A percentile compares a stretch with the other conserved stretches of the same genome.
These are phyloP conservation scores for Moricandia arvensis DNA, from an alignment of 345 rosid species.

Conservation along the genomic window DNA sequence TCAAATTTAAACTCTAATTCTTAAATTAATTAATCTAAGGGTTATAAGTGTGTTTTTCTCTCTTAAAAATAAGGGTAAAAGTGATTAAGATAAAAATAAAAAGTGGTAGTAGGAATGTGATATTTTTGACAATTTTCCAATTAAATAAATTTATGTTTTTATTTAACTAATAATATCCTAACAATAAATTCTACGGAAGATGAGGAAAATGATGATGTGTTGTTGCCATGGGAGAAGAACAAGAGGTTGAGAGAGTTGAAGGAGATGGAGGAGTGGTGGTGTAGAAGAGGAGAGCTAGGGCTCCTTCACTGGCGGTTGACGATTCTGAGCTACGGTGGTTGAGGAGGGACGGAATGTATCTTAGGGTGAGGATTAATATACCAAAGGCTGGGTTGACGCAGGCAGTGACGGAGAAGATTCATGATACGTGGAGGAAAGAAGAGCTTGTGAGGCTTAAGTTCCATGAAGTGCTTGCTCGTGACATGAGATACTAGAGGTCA, in stretches of 20 bases:
- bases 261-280: slow-evolving; percentile 37
- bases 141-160: too few relatives aligned
- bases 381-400: slow-evolving; percentile 94
- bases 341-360: slow-evolving; percentile 69
- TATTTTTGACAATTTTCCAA: too few relatives aligned
- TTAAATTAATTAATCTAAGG: too few relatives aligned
- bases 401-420: slow-evolving; percentile 78
- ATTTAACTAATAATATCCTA: too few relatives aligned
- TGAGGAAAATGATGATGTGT: slow-evolving; percentile 41
- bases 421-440: slow-evolving; percentile 94
- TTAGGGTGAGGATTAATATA: slow-evolving; percentile 78
- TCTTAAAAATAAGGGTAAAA: too few relatives aligned
- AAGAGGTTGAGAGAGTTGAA: slow-evolving; percentile 26
- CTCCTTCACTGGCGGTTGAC: slow-evolving; percentile 84
- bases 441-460: slow-evolving; percentile 94
- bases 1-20: too few relatives aligned
- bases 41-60: too few relatives aligned
- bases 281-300: slow-evolving; percentile 53
- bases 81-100: too few relatives aligned
- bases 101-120: too few relatives aligned
- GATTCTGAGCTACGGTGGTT: slow-evolving; percentile 82
- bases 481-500: slow-evolving; percentile 94
- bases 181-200: too few relatives aligned
- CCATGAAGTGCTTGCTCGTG: slow-evolving; percentile 82
- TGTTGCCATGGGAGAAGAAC: slow-evolving; percentile 66